Evolutionary conservation across 805 yeast genomes (phyloP), one percentile per base, ranked within the genome.

Genomic region (Lipomyces japonicus): DNA sequence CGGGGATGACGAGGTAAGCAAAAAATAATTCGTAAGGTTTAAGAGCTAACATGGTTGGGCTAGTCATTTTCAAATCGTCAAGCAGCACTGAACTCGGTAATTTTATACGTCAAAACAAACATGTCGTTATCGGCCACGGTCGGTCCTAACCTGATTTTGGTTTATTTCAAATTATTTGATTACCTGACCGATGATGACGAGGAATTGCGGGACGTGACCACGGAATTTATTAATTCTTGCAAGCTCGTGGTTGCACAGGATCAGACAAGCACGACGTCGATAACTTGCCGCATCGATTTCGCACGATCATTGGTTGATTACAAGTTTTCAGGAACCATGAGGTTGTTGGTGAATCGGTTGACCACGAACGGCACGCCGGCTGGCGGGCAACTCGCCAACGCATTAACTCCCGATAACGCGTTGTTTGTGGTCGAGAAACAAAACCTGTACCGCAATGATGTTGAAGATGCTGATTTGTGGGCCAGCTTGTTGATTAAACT

Each of bases 361-460:
- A 30, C 52, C 16, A 34, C 16, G 9, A 19, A 34, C 21, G n/a
- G 48, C 6, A 44, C 46, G n/a, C 39, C 46, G 21, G 42, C 48
- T 14, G 46, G 56, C 22, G 38, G 35, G 14, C 66, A 67, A 39
- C 58, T 59, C 4, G 44, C 48, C 12, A 50, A 53, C 1, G 62
- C 66, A 4, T 26, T 59, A 1, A 28, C 49, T 6, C 49, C 55
- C 4, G 70, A 66, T 19, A 66, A 70, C 18, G 68, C 72, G 2
- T 63, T 88, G 36, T 88, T 87, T 65, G 79, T 80, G 4, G 67
- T 75, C 4, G 96, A 88, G 62, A 79, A 78, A 59, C 77, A 75
- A 47, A 86, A 87, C 57, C 75, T 84, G 35, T 86, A 80, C 66
- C 71, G 80, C 57, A 79, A 81, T 61, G 75, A 72, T 12, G 57